Conservation (phyloP, 208 protist species). For the Leishmania gerbilli region DNA sequence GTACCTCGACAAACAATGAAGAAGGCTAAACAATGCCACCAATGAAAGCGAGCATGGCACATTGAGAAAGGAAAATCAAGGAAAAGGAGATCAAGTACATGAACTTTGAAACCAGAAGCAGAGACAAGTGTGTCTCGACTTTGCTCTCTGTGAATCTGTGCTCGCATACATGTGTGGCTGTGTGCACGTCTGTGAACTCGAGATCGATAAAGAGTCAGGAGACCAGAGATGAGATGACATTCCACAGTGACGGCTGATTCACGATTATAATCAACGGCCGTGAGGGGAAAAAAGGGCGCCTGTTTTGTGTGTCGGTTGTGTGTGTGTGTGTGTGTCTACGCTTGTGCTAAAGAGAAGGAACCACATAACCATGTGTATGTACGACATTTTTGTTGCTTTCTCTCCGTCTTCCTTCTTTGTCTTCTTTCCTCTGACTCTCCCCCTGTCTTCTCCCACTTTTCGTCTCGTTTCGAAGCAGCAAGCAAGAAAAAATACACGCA, state of each 20-base stretch:
- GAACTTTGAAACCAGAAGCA: not conserved
- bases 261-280: not conserved
- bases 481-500: not conserved
- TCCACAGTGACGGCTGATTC: not conserved
- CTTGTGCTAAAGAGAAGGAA: not conserved
- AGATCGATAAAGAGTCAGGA: not conserved
- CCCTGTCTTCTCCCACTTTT: not conserved
- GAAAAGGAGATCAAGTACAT: not conserved
- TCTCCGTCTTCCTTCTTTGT: not conserved
- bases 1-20: not conserved
- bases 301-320: not conserved
- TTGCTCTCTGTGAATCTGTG: constrained; percentile 1
- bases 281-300: not conserved
- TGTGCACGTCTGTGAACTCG: not conserved
- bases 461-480: not conserved
- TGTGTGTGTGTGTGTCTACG: not conserved
- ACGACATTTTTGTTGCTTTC: not conserved
- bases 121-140: not conserved
- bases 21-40: not conserved
- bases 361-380: not conserved
- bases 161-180: not conserved
- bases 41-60: not conserved
- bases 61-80: not conserved
- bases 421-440: not conserved
- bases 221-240: not conserved